Evolutionary conservation across 2,329 filamentous ascomycete genomes (phyloP), one percentile per base, ranked within the genome.

Genomic region (Phaeosphaeria sp.): DNA sequence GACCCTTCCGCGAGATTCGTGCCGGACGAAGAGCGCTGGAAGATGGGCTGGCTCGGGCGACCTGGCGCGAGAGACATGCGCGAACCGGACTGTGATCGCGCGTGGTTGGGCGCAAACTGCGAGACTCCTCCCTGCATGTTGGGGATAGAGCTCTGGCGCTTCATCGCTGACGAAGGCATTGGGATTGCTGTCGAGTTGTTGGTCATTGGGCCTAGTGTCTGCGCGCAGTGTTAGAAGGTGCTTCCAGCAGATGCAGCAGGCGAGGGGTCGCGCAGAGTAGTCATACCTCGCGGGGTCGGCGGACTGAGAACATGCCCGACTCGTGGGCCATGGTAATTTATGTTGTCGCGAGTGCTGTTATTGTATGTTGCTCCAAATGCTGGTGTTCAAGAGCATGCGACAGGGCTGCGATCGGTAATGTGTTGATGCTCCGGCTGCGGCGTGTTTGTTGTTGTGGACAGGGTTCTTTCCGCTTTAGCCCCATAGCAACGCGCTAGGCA

Each of bases 161-260:
- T 99, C 85, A 99, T 90, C 42, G 93, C 92, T 42, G 94, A 98
- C 25, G 91, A 86, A 8, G 95, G 94, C 80, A 96, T 92, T 20
- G 95, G 95, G 62, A 99, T 91, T 21, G 88, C 87, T 3, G 71
- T 71, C 63, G 93, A 94, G 77, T 89, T 87, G 76, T 88, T 93
- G 76, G 88, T 94, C 73, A 97, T 88, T 66, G 89, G 89, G 64
- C 90, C 93, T 59, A 98, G 87, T 53, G 95, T 97, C 92, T 96
- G 77, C 62, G 77, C 61, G 48, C 52, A 47, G 49, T 49, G 57
- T 69, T 59, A 66, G 66, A 25, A 55, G 40, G 42, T 22, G 58
- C 43, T 39, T 5, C 17, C n/a, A 44, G 51, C 21, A 55, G 49
- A 45, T 47, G 51, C 46, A 53, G 52, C 56, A 57, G 48, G 59